Percentiles rank a stretch among this genome's conserved stretches.
phyloP scores from a whole-genome alignment of 2,329 filamentous ascomycete species.

The Basipetospora sp. region DNA sequence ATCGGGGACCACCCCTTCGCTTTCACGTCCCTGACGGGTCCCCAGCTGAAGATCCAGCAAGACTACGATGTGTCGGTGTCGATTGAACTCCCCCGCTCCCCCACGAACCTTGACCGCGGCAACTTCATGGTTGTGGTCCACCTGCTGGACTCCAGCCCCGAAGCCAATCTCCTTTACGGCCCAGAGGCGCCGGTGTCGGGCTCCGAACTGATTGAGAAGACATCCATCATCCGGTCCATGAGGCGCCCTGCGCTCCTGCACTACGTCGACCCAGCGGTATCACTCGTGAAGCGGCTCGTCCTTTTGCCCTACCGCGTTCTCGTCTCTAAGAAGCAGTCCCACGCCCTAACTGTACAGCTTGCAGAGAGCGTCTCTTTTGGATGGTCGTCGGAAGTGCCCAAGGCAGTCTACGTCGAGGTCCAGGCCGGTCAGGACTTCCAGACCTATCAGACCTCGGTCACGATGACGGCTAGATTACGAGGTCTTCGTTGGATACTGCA shows the following conservation, averaged over 20 bases:
- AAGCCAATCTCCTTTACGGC: conserved; percentile 8
- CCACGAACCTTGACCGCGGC: conserved; percentile 57
- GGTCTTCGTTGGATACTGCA: conserved; percentile 81
- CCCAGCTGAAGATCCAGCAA: conserved; percentile 53
- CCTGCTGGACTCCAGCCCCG: conserved; percentile 37
- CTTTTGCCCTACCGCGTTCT: conserved; percentile 57
- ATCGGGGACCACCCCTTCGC: conserved; percentile 39
- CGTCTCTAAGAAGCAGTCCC: conserved; percentile 42
- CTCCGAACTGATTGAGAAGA: conserved; percentile 20
- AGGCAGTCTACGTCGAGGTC: conserved; percentile 44
- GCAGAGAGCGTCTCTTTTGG: conserved; percentile 58
- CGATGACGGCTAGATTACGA: conserved; percentile 58
- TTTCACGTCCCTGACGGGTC: conserved; percentile 28
- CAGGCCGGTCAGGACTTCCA: conserved; percentile 57
- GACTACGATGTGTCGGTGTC: conserved; percentile 71
- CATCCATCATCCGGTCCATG: conserved; percentile 42
- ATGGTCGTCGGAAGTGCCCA: conserved; percentile 24
- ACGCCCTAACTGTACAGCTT: conserved; percentile 51
- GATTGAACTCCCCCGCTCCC: conserved; percentile 64
- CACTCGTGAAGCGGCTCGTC: conserved; percentile 42
- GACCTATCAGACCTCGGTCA: conserved; percentile 55
- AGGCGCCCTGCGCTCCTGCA: conserved; percentile 65
- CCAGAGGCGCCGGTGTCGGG: conserved; percentile 9
- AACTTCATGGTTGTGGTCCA: conserved; percentile 90
- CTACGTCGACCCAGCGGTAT: conserved; percentile 58